A percentile compares a stretch with the other conserved stretches of the same genome.
Conservation (phyloP, 148 eudicot species). For the Rheum nobile region DNA sequence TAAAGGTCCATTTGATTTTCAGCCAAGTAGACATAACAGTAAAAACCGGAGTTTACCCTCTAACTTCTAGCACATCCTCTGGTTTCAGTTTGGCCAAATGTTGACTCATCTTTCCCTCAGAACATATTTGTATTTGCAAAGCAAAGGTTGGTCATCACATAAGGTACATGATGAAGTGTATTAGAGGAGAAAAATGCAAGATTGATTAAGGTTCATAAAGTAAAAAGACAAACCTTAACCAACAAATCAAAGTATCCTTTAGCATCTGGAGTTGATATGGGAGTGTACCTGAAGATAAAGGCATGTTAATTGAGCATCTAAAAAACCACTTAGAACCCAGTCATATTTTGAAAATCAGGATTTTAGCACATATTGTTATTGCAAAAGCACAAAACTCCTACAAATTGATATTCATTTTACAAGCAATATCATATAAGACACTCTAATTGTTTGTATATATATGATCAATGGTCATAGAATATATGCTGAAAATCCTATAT, state of each 20-base stretch:
- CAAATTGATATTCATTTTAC: too few relatives aligned
- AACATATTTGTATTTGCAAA: constrained; percentile 36
- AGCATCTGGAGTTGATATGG: constrained; percentile 85
- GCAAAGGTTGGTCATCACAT: too few relatives aligned
- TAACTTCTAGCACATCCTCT: constrained; percentile 88
- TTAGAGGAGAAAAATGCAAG: too few relatives aligned
- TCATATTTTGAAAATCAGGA: background rate
- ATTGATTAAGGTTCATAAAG: background rate
- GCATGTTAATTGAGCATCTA: too few relatives aligned
- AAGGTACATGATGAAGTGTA: too few relatives aligned
- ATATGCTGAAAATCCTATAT: too few relatives aligned
- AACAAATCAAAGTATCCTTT: constrained; percentile 85
- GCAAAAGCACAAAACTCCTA: background rate
- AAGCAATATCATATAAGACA: too few relatives aligned
- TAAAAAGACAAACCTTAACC: constrained; percentile 84
- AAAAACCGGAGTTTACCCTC: constrained; percentile 46
- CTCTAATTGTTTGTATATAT: background rate
- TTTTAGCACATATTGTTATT: too few relatives aligned
- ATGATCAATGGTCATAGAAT: background rate
- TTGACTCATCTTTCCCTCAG: constrained; percentile 97
- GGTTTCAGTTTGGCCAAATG: constrained; percentile 85
- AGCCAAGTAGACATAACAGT: background rate
- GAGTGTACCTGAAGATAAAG: constrained; percentile 59
- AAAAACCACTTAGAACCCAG: too few relatives aligned
- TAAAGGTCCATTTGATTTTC: background rate